Base-by-base conservation (phyloP, 2,329 filamentous ascomycete species). In the Nannizzia gypsea region DNA sequence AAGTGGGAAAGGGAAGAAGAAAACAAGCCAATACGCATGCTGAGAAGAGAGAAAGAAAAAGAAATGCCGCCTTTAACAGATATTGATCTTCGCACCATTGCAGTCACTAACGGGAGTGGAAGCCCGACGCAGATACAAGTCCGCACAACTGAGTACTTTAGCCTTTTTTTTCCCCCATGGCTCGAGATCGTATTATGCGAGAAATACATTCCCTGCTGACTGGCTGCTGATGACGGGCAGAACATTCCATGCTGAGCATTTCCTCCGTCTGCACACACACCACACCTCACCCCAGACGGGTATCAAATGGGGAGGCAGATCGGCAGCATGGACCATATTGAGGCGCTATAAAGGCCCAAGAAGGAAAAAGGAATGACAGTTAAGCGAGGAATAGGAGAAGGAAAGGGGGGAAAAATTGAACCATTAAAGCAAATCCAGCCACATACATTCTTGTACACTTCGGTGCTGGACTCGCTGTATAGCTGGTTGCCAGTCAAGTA, bases 401-500 rank as follows among this genome's bases (percentile, higher is more conserved):
- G n/a, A 42, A 17, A 15, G 38, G 38, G 9, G 9, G 31, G 31
- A 2, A 3, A 34, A 34, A 34, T 11, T 8, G 9, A 34, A 34
- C 13, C 31, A 40, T 17, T 57, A 26, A 40, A 42, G 6, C 28
- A 57, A 42, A 40, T 54, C 11, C 34, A 56, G 31, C 3, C 8
- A 76, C 83, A 68, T 70, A 88, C 88, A 69, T 85, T 83, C 66
- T 81, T 86, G 73, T 96, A 96, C 11, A 87, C 84, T 60, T 90
- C 84, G 0, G 86, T 83, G 28, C 87, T 90, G 62, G 88, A 87
- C 62, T 84, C 83, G 54, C 89, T 90, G 62, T 83, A 85, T 44
- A 93, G 79, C 73, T 96, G 92, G 67, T 95, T 90, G 1, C 91
- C 91, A 1, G 86, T 85, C 46, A 96, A 78, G 71, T 96, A 96